Base-by-base conservation (phyloP, 805 yeast genomes). In the Schizosaccharomyces octosporus region DNA sequence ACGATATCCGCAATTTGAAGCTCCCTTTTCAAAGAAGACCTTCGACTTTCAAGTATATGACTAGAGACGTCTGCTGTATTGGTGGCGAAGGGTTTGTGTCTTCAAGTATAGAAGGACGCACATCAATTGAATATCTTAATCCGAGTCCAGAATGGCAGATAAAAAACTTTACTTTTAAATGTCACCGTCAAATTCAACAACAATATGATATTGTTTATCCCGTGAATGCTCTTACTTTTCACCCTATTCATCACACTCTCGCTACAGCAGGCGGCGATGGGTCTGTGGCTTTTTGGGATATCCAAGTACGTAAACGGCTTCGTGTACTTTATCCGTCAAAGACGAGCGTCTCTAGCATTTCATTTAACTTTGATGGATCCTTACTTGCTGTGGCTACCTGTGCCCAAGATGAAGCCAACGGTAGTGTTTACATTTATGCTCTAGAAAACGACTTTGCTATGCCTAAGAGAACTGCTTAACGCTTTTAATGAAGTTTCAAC, bases 61-160 rank as follows among this genome's bases (percentile, higher is more conserved):
- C 83, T 1, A 73, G 82, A 59, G 78, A 78, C 29, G 66, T 85
- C 43, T 75, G 74, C 64, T 72, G 81, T 48, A 75, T 81, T 65
- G 71, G 75, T 62, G 76, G 76, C 2, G 64, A 69, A 72, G 66
- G 66, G 3, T 65, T 59, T 68, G 87, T 83, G 0, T 76, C 82
- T 41, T 75, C 87, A 32, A 82, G 90, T 1, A 75, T 87, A n/a
- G 95, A 86, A 66, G 95, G 95, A 0, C 73, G 94, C 36, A 87
- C 84, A 0, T 81, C 88, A 0, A 78, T 87, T 32, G 90, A 86
- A 64, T 82, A 76, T 66, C 79, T 82, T 61, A 79, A 81, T 62
- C 77, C 79, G 3, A 69, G 76, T 2, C 74, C 76, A 1, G 71
- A 72, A 55, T 67, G 67, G 3, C 77, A 72, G 61, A 65, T 70